Evolutionary conservation across 495 filamentous ascomycete species (phyloP).

Genomic region (Umbilicaria muhlenbergii): DNA sequence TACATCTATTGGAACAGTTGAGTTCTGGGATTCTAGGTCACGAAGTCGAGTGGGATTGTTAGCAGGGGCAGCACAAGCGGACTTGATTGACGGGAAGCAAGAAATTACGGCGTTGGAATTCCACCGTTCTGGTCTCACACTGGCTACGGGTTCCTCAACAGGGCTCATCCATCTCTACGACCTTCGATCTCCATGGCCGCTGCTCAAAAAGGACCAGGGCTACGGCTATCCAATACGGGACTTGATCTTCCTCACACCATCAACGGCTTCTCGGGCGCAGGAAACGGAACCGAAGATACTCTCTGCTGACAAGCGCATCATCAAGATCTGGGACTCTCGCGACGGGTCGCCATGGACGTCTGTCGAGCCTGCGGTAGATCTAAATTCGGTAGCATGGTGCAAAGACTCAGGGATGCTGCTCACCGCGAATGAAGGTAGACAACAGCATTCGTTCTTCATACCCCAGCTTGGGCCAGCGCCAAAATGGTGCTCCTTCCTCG

Average conservation of each 20-base stretch:
- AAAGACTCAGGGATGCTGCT: conserved; percentile 80
- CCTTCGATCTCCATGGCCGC: conserved; percentile 69
- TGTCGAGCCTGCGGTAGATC: conserved; percentile 84
- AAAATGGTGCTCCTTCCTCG: conserved; percentile 89
- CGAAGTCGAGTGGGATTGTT: conserved; percentile 70
- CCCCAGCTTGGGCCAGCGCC: conserved; percentile 86
- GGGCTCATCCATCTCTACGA: conserved; percentile 91
- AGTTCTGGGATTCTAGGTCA: conserved; percentile 85
- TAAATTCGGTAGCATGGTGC: conserved; percentile 82
- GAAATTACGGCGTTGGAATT: conserved; percentile 84
- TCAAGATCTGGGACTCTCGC: conserved; percentile 86
- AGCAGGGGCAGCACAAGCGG: conserved; percentile 25
- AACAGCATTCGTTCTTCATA: conserved; percentile 91
- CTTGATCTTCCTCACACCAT: conserved; percentile 68
- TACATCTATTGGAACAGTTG: conserved; percentile 87
- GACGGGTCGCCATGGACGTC: conserved; percentile 82
- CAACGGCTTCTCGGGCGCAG: conserved; percentile 41
- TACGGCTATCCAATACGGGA: conserved; percentile 90
- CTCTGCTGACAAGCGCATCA: conserved; percentile 83
- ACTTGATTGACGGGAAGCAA: conserved; percentile 35
- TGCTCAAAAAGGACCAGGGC: conserved; percentile 86
- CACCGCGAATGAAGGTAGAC: conserved; percentile 87
- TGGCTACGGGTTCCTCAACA: conserved; percentile 76
- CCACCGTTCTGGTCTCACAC: conserved; percentile 64
- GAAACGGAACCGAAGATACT: conserved; percentile 70